A percentile compares a stretch with the other conserved stretches of the same genome.
Evolutionary conservation across 176 grass and related monocot species (phyloP).

Genomic region (Hyparrhenia diplandra): DNA sequence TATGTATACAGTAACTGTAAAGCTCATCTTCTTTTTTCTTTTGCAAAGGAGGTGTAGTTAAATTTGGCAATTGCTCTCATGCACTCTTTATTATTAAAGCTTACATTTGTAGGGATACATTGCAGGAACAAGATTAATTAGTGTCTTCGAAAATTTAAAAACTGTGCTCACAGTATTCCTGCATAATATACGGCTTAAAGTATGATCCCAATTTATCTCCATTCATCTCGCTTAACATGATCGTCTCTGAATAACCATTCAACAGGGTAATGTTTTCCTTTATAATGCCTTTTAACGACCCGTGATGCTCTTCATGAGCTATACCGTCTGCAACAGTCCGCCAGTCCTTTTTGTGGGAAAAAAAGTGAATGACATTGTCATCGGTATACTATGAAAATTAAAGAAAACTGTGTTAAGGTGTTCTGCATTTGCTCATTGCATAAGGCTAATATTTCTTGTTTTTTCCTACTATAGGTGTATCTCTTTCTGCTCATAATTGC

Average conservation of each 20-base stretch:
- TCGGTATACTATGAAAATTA: not conserved
- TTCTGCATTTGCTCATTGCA: too few relatives aligned
- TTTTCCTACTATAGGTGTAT: not conserved
- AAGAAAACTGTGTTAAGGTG: not conserved
- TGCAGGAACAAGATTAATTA: not conserved
- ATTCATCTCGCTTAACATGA: not conserved
- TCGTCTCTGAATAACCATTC: not conserved
- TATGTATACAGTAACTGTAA: slow-evolving; percentile 30
- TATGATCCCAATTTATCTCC: not conserved
- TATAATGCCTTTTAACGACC: not conserved
- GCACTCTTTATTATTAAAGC: slow-evolving; percentile 12
- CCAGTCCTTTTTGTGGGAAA: not conserved
- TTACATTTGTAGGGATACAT: slow-evolving; percentile 16
- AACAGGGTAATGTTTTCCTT: not conserved
- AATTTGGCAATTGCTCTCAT: not conserved
- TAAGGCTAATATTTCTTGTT: not conserved
- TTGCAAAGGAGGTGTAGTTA: slow-evolving; percentile 2
- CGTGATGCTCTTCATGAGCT: not conserved
- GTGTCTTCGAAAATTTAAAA: not conserved
- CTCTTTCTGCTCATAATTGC: too few relatives aligned
- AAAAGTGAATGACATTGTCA: not conserved
- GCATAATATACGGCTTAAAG: not conserved
- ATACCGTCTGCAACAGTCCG: not conserved
- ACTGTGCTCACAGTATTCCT: not conserved
- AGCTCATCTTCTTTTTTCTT: not conserved